Percentiles rank a stretch among this genome's conserved stretches.
Evolutionary conservation across 2,329 filamentous ascomycete species (phyloP).

Genomic region (Aspergillus aculeatus): DNA sequence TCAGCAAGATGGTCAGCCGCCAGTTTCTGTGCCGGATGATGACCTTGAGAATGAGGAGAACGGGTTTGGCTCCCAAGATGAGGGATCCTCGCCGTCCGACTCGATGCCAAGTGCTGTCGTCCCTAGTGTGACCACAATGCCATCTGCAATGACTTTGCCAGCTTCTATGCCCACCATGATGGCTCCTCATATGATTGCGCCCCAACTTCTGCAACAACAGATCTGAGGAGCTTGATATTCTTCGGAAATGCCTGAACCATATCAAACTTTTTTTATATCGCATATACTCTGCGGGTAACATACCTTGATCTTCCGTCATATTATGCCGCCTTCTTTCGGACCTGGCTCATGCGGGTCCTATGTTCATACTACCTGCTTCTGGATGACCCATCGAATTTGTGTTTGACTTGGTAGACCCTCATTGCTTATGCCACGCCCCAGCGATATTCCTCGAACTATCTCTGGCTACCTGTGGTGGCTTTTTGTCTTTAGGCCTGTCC

Average conservation of each 20-base stretch:
- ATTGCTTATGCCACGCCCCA: not conserved
- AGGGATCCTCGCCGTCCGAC: conserved; percentile 64
- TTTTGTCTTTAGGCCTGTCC: not conserved
- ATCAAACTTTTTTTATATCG: not conserved
- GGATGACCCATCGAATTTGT: not conserved
- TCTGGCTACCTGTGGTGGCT: not conserved
- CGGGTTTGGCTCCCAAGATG: conserved; percentile 75
- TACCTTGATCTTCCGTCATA: not conserved
- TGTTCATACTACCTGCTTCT: not conserved
- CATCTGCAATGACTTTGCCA: conserved; percentile 28
- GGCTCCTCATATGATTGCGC: conserved; percentile 43
- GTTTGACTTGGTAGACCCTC: not conserved
- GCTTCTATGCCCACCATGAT: conserved; percentile 43
- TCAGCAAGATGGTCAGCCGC: conserved; percentile 56
- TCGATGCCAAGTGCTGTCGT: conserved; percentile 32
- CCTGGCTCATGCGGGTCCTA: not conserved
- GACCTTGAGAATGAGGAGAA: conserved; percentile 88
- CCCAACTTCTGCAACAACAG: conserved; percentile 45
- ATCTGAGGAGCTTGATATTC: conserved; percentile 28
- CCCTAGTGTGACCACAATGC: conserved; percentile 37
- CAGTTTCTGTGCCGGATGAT: conserved; percentile 60
- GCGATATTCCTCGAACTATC: not conserved
- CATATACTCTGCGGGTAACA: not conserved
- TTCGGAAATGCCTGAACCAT: not conserved
- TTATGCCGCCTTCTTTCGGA: not conserved